These are phyloP conservation scores for Hypoxylon sp. DNA, from an alignment of 2,329 filamentous ascomycete genomes.

Conservation along the genomic window DNA sequence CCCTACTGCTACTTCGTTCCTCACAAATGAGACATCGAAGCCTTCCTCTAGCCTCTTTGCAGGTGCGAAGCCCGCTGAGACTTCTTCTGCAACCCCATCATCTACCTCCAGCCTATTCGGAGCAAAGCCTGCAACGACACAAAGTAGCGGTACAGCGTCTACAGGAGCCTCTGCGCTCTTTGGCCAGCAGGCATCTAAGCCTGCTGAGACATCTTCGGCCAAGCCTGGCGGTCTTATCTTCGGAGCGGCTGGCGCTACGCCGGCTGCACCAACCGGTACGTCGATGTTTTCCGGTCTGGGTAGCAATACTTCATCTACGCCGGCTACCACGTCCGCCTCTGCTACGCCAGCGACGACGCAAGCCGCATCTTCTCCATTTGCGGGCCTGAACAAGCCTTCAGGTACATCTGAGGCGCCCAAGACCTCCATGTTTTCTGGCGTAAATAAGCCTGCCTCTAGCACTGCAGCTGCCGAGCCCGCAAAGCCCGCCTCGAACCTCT, in stretches of 20 bases:
- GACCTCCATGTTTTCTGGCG: constrained; percentile 43
- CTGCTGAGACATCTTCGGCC: constrained; percentile 37
- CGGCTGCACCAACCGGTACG: constrained; percentile 34
- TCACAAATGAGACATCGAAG: constrained; percentile 32
- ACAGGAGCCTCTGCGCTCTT: constrained; percentile 31
- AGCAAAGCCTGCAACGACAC: constrained; percentile 37
- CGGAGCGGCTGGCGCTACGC: constrained; percentile 27
- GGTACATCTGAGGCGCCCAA: constrained; percentile 41
- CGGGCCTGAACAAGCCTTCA: constrained; percentile 33
- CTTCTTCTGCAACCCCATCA: too few species aligned
- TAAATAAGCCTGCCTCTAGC: constrained; percentile 33
- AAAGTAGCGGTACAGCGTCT: constrained; percentile 21
- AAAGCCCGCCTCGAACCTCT: constrained; percentile 42
- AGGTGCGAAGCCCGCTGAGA: constrained; percentile 40
- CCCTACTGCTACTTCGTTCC: constrained; percentile 35
- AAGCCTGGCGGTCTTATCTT: constrained; percentile 38
- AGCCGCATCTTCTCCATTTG: constrained; percentile 36
- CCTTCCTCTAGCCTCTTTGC: constrained; percentile 36
- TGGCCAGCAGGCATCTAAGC: constrained; percentile 37
- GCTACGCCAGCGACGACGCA: constrained; percentile 34
- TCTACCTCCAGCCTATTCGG: constrained; percentile 37
- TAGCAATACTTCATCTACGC: constrained; percentile 25
- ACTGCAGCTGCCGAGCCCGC: constrained; percentile 42
- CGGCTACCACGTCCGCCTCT: constrained; percentile 29
- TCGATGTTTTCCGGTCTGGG: constrained; percentile 29